Base-by-base conservation (phyloP, 805 yeast species). In the Yamadazyma scolyti region DNA sequence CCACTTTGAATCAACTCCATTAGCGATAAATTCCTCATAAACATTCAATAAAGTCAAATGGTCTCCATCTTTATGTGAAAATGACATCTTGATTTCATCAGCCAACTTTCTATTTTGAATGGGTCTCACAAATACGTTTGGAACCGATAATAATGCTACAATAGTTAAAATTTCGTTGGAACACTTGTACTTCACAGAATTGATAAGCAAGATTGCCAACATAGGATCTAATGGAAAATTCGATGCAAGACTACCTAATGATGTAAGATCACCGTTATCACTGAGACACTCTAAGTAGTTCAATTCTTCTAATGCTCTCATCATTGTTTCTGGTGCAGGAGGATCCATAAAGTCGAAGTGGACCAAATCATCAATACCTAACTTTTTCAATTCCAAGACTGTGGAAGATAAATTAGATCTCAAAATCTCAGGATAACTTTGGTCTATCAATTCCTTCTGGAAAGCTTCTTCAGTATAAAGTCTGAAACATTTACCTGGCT, bases 301-400 rank as follows among this genome's bases (percentile, higher is more conserved):
- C 50, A 90, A 71, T 58, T 90, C 98, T 58, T 90, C 98, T 41
- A 90, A 67, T 0, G 97, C 97, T 56, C 98, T 75, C 98, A 93
- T 93, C 98, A 90, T 93, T 5, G 98, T 93, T 60, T 90, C 98
- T 7, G 98, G 98, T 2, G 97, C 97, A 9, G 98, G 98, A 6
- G 98, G 97, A 54, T 90, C 98, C 95, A 90, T 90, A 54, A 93
- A 90, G 57, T 93, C 98, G 53, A 90, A 90, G 61, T 90, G 97
- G 23, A 93, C 98, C 50, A 90, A 75, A 62, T 90, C 97, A 54
- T 93, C 95, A 42, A 90, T 75, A 9, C 97, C 97, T 42, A 93
- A 73, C 60, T 93, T 93, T 57, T 93, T 93, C 58, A 90, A 71
- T 56, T 93, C 95, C 42, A 90, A 65, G 20, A 90, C 97, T 0